A percentile compares a stretch with the other conserved stretches of the same genome.
These are phyloP conservation scores for Coemansia sp. DNA, from an alignment of 192 early-diverging fungal species.

Conservation along the genomic window DNA sequence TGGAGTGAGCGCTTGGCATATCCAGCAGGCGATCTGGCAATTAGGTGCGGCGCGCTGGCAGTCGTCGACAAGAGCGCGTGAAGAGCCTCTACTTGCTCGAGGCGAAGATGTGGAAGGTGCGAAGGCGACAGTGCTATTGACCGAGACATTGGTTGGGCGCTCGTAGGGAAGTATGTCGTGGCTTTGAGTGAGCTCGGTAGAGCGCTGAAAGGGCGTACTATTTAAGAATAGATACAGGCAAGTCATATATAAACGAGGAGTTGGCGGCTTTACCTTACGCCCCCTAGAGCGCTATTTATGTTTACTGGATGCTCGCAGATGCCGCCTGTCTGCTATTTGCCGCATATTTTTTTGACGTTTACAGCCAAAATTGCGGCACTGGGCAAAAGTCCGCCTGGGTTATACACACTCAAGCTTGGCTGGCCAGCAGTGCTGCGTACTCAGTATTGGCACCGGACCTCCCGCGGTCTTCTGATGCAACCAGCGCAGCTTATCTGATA, in stretches of 20 bases:
- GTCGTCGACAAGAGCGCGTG: conserved; percentile 13
- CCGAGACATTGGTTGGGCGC: neutral
- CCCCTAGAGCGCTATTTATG: neutral
- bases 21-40: conserved; percentile 24
- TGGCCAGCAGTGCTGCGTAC: neutral
- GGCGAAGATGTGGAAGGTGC: neutral
- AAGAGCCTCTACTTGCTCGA: conserved; percentile 5
- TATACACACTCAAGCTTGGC: neutral
- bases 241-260: neutral
- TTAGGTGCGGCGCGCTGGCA: conserved; percentile 9
- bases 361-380: too few species aligned
- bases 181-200: neutral
- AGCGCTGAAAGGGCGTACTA: neutral
- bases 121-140: neutral
- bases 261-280: neutral
- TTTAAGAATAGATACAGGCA: neutral
- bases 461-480: conserved; percentile 2
- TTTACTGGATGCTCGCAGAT: too few species aligned
- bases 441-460: neutral
- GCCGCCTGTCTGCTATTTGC: neutral
- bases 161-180: neutral
- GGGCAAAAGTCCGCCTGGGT: too few species aligned
- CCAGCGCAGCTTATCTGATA: neutral
- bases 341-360: neutral
- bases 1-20: conserved; percentile 45